Percentiles rank a stretch among this genome's conserved stretches.
Evolutionary conservation across 2,329 filamentous ascomycete species (phyloP).

Genomic region (Pezicula rhizophila): DNA sequence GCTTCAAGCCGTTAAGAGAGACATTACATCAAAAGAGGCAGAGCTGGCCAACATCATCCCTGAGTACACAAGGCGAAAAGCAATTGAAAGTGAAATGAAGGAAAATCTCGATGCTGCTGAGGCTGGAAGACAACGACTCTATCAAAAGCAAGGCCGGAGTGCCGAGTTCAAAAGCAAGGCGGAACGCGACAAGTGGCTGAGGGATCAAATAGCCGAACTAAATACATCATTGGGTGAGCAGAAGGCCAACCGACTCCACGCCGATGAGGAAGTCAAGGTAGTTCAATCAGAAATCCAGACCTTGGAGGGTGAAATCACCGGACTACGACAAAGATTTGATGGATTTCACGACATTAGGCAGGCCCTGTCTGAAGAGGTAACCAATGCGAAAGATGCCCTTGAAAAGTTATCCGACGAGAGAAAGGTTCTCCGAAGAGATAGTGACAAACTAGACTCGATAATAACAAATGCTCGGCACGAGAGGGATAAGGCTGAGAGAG

Average conservation of each 20-base stretch:
- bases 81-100: slow-evolving; percentile 65
- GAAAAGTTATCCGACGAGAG: slow-evolving; percentile 80
- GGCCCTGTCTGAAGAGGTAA: slow-evolving; percentile 65
- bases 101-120: slow-evolving; percentile 71
- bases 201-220: slow-evolving; percentile 73
- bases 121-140: slow-evolving; percentile 68
- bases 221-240: slow-evolving; percentile 71
- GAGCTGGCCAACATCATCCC: slow-evolving; percentile 74
- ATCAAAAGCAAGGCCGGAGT: slow-evolving; percentile 86
- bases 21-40: slow-evolving; percentile 69
- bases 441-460: slow-evolving; percentile 77
- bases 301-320: slow-evolving; percentile 66
- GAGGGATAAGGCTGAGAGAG: slow-evolving; percentile 69
- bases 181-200: slow-evolving; percentile 80
- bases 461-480: slow-evolving; percentile 71
- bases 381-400: slow-evolving; percentile 69
- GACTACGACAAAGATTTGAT: slow-evolving; percentile 66
- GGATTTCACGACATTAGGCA: slow-evolving; percentile 72
- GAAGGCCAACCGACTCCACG: slow-evolving; percentile 78
- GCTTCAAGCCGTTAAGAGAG: slow-evolving; percentile 62
- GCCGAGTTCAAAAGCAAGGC: slow-evolving; percentile 82
- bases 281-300: slow-evolving; percentile 66
- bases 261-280: slow-evolving; percentile 71
- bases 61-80: slow-evolving; percentile 66
- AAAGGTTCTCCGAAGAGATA: slow-evolving; percentile 81